Conservation (phyloP, 2,329 filamentous ascomycete species). For the Biscogniauxia sp. region DNA sequence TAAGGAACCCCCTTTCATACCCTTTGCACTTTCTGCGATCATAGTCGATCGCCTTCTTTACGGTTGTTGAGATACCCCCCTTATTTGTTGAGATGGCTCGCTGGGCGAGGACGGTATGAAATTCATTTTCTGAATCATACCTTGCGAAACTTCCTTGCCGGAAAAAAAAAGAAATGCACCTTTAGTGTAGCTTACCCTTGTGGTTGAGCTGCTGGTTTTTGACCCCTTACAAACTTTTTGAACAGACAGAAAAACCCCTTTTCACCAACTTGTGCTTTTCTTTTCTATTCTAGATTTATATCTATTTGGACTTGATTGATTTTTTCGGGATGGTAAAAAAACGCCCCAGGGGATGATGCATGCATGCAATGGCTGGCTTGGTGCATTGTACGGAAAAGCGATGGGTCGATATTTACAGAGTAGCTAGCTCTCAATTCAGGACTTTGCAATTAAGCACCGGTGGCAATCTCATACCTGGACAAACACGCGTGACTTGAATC, state of each 20-base stretch:
- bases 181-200: neutral
- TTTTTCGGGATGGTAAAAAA: neutral
- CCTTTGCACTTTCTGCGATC: slow-evolving; percentile 9
- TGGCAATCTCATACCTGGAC: neutral
- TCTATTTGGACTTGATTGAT: neutral
- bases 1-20: slow-evolving; percentile 14
- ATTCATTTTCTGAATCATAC: slow-evolving; percentile 13
- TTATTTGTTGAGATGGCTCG: slow-evolving; percentile 24
- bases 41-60: slow-evolving; percentile 13
- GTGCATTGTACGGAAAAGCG: neutral
- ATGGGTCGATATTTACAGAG: neutral
- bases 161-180: slow-evolving; percentile 8
- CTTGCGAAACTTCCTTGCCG: slow-evolving; percentile 11
- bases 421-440: neutral
- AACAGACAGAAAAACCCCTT: neutral
- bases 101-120: slow-evolving; percentile 20
- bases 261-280: neutral
- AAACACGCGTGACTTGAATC: neutral
- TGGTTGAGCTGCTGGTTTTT: slow-evolving; percentile 3
- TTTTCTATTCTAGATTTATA: slow-evolving; percentile 1
- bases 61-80: slow-evolving; percentile 24
- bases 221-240: neutral
- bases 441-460: neutral
- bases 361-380: neutral
- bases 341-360: neutral